phyloP scores from a whole-genome alignment of 371 early-diverging fungal genomes.

The Phascolomyces articulosus region DNA sequence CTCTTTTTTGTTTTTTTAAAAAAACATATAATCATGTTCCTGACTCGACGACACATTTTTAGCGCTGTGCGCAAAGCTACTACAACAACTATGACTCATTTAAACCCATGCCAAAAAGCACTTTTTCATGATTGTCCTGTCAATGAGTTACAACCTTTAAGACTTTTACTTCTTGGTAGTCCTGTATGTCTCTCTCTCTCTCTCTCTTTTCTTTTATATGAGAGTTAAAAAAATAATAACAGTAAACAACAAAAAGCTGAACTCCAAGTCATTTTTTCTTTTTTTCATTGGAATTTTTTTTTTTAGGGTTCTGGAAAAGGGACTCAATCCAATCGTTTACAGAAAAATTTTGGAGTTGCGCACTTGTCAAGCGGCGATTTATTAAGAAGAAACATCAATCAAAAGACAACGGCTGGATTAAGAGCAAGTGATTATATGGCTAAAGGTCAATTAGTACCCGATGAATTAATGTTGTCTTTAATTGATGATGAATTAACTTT shows the following conservation, averaged over 20 bases:
- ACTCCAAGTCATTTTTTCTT: no score
- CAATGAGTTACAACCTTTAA: conserved; percentile 49
- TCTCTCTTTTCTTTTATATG: neutral
- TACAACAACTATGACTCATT: neutral
- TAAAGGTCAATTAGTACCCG: conserved; percentile 76
- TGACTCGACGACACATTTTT: neutral
- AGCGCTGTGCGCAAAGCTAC: neutral
- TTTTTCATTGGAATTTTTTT: neutral
- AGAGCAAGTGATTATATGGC: conserved; percentile 57
- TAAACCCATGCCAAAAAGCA: neutral
- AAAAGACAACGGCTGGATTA: conserved; percentile 69
- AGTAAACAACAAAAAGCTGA: neutral
- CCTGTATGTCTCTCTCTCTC: conserved; percentile 44
- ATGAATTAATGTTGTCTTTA: conserved; percentile 77
- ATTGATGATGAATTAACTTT: conserved; percentile 70
- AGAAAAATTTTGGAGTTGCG: conserved; percentile 65
- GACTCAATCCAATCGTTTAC: conserved; percentile 81
- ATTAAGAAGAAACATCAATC: conserved; percentile 76
- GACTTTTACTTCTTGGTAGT: conserved; percentile 63
- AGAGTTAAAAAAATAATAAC: neutral
- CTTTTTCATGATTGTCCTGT: conserved; percentile 44
- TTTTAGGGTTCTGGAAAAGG: conserved; percentile 84
- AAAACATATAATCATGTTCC: no score
- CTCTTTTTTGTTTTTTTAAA: no score
- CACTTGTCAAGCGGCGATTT: conserved; percentile 86